Evolutionary conservation across 1,284 basidiomycete species (phyloP).

Genomic region (Puccinia polysora): DNA sequence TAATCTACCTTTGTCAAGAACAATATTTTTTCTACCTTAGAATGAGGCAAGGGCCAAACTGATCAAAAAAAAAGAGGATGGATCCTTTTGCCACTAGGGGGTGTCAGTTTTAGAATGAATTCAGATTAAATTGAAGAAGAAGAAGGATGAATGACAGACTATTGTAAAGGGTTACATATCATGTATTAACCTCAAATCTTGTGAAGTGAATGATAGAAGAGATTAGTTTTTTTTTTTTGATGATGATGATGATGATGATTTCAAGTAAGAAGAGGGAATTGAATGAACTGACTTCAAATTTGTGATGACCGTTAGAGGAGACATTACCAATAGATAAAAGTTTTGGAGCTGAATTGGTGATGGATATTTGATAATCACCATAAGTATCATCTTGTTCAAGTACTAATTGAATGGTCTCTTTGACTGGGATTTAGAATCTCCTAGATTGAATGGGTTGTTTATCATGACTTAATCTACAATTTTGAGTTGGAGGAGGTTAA

Average conservation of each 20-base stretch:
- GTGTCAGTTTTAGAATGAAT: no score
- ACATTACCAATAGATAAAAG: slow-evolving; percentile 97
- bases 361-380: slow-evolving; percentile 83
- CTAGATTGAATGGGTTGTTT: slow-evolving; percentile 58
- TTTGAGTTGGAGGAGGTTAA: no score
- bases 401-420: slow-evolving; percentile 95
- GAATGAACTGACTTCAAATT: slow-evolving; percentile 81
- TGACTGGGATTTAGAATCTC: slow-evolving; percentile 92
- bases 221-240: no score
- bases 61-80: slow-evolving; percentile 60
- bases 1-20: slow-evolving; percentile 91
- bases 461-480: slow-evolving; percentile 52
- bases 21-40: slow-evolving; percentile 87
- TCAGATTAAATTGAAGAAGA: no score
- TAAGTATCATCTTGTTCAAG: slow-evolving; percentile 99
- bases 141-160: no score
- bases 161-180: no score
- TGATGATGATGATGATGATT: no score
- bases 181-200: no score
- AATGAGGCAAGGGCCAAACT: no score
- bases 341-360: slow-evolving; percentile 88
- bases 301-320: slow-evolving; percentile 94
- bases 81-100: background rate
- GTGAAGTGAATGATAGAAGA: background rate
- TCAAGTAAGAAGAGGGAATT: no score